Evolutionary conservation across 2,329 filamentous ascomycete species (phyloP), one percentile per base, ranked within the genome.

Genomic region (Pleoardoris graminearum): DNA sequence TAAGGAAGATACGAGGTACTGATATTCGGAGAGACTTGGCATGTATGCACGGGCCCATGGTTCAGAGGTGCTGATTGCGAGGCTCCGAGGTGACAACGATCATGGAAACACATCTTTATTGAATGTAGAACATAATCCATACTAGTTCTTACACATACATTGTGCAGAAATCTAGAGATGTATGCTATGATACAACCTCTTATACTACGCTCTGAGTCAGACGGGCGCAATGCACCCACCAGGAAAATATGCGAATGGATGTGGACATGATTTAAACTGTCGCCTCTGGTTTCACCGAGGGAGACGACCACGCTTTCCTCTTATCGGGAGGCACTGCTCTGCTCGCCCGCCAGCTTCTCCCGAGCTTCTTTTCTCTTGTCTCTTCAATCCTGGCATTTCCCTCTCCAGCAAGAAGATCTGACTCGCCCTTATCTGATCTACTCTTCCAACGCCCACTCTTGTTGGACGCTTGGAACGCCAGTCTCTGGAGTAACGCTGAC

Each of bases 401-500:
- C 33, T 37, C 39, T 14, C 41, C 27, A n/a, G 1, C 27, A 16
- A 17, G 14, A 12, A 12, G 27, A 23, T 29, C 33, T 1, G 10
- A 1, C 2, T 36, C 29, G 19, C 27, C 29, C 25, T 39, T 45
- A 16, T 22, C 14, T 11, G 16, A 19, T 23, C 21, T 27, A 14
- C 19, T 32, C 41, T 41, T 42, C 17, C 25, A 27, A n/a, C 32
- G n/a, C 45, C 23, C 27, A 22, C 36, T 43, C 27, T 39, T 50
- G 11, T 21, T 23, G 7, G 44, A 30, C 5, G 48, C 33, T 35
- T 58, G 55, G 38, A 54, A 62, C 22, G 43, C 35, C 11, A 68
- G 23, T 30, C 67, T 61, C 17, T 60, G 52, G 7, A 73, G 56
- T 48, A 66, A 69, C 7, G 61, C 55, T 16, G 61, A 60, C 16